phyloP scores from a whole-genome alignment of 106 monocot genomes.

The Agapanthus africanus region DNA sequence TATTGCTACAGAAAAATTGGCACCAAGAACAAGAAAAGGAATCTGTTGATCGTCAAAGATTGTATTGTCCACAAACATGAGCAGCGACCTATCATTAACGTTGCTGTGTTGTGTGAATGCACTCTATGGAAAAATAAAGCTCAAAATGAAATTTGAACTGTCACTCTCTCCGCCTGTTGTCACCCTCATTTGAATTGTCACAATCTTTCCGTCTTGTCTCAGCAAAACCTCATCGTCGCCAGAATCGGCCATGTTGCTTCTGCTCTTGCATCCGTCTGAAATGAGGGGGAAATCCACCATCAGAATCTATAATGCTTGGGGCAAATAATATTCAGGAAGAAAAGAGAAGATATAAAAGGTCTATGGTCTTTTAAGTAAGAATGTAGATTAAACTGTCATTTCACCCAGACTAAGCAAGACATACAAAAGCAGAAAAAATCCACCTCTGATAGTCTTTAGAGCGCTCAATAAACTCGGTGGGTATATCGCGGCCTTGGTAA shows the following conservation, averaged over 20 bases:
- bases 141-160: too few relatives aligned
- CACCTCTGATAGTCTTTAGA: conserved; percentile 87
- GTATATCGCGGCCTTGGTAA: conserved; percentile 75
- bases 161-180: too few relatives aligned
- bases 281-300: not conserved
- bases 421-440: not conserved
- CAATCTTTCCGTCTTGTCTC: not conserved
- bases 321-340: not conserved
- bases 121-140: too few relatives aligned
- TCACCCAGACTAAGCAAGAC: not conserved
- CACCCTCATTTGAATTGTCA: not conserved
- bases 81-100: too few relatives aligned
- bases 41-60: too few relatives aligned
- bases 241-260: conserved; percentile 45
- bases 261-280: conserved; percentile 66
- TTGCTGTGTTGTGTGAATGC: too few relatives aligned
- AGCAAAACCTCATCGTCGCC: conserved; percentile 30
- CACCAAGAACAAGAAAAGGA: too few relatives aligned
- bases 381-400: not conserved
- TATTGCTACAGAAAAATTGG: too few relatives aligned
- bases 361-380: not conserved
- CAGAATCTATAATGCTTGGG: too few relatives aligned
- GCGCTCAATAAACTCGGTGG: conserved; percentile 79
- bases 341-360: not conserved
- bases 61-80: too few relatives aligned